phyloP scores from a whole-genome alignment of 2,329 filamentous ascomycete species.

The Colletotrichum sp. region DNA sequence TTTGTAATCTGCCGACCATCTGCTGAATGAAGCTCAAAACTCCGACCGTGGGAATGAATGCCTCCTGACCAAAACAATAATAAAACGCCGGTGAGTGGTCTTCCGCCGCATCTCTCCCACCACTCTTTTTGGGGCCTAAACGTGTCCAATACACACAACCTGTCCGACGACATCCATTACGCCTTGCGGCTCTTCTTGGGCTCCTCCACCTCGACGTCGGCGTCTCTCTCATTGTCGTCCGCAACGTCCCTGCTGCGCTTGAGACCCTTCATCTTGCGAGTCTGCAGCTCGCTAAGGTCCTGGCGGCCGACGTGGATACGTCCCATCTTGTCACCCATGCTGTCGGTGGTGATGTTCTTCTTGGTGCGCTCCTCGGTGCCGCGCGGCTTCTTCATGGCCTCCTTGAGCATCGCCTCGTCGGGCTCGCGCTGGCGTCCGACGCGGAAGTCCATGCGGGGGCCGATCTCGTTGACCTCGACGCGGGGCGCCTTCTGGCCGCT shows the following conservation, averaged over 20 bases:
- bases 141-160: background rate
- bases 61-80: constrained; percentile 18
- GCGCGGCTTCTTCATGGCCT: constrained; percentile 87
- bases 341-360: constrained; percentile 94
- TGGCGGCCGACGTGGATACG: constrained; percentile 91
- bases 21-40: constrained; percentile 24
- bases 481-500: constrained; percentile 86
- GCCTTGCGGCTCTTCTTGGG: constrained; percentile 22
- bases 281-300: constrained; percentile 86
- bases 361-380: constrained; percentile 78
- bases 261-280: constrained; percentile 98
- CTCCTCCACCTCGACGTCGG: constrained; percentile 46
- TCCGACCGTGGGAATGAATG: constrained; percentile 17
- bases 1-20: constrained; percentile 23
- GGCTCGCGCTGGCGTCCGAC: constrained; percentile 82
- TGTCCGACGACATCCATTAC: background rate
- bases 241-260: constrained; percentile 76
- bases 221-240: constrained; percentile 56
- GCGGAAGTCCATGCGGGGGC: constrained; percentile 90
- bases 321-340: constrained; percentile 95
- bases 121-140: background rate
- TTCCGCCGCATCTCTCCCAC: constrained; percentile 1
- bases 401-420: constrained; percentile 81
- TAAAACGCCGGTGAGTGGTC: constrained; percentile 15
- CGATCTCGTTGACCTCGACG: constrained; percentile 94